Conservation (phyloP, 805 yeast species). For the Nakazawaea anatomiae region DNA sequence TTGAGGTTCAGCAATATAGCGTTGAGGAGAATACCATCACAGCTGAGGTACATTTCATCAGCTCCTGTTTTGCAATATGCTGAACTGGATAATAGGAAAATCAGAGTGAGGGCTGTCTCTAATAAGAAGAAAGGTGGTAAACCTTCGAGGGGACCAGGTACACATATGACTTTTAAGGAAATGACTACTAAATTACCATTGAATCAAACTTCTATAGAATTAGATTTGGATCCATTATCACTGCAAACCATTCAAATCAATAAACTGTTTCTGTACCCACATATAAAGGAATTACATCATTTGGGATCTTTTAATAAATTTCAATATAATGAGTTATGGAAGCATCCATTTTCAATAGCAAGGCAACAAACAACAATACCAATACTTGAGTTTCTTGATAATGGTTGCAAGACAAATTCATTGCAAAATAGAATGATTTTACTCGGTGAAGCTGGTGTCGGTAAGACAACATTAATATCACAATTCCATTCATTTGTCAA, state of each 20-base stretch:
- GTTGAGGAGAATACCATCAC: slow-evolving; percentile 1
- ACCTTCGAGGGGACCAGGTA: slow-evolving; percentile 10
- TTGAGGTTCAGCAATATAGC: neutral
- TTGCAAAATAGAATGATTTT: slow-evolving; percentile 44
- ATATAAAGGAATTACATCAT: slow-evolving; percentile 37
- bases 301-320: slow-evolving; percentile 62
- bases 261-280: slow-evolving; percentile 30
- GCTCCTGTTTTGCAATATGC: neutral
- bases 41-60: neutral
- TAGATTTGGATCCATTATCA: slow-evolving; percentile 1
- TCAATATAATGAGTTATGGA: slow-evolving; percentile 64
- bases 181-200: slow-evolving; percentile 2
- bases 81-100: slow-evolving; percentile 4
- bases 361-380: slow-evolving; percentile 41
- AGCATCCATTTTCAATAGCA: slow-evolving; percentile 52
- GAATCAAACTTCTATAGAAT: neutral
- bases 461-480: slow-evolving; percentile 68
- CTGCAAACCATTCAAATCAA: neutral
- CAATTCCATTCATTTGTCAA: slow-evolving; percentile 61
- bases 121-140: slow-evolving; percentile 9
- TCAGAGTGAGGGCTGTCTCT: slow-evolving; percentile 7
- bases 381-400: slow-evolving; percentile 32
- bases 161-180: slow-evolving; percentile 8
- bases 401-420: slow-evolving; percentile 26
- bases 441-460: slow-evolving; percentile 71